Evolutionary conservation across 1,284 basidiomycete species (phyloP).

Genomic region (Rhodotorula sp.): DNA sequence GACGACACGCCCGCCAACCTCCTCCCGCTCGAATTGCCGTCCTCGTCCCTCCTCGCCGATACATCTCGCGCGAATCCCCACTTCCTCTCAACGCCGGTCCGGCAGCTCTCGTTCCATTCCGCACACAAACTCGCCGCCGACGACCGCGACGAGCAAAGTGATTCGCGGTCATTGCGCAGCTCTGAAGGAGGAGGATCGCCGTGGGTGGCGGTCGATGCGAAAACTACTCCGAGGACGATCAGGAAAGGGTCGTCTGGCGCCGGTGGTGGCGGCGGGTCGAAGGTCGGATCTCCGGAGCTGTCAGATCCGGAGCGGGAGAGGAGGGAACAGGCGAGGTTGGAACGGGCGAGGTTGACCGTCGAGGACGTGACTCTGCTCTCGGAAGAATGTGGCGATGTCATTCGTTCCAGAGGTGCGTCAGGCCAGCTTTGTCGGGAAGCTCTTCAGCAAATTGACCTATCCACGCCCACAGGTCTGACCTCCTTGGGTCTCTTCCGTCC

Average conservation of each 20-base stretch:
- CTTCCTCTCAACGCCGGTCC: slow-evolving; percentile 6
- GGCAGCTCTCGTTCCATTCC: neutral
- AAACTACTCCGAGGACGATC: slow-evolving; percentile 6
- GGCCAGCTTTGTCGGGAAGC: too few species aligned
- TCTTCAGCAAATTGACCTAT: neutral
- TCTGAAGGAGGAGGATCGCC: slow-evolving; percentile 11
- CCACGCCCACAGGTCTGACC: slow-evolving; percentile 8
- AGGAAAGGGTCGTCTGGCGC: neutral
- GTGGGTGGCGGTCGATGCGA: slow-evolving; percentile 19
- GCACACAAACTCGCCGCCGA: neutral
- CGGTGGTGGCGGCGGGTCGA: neutral
- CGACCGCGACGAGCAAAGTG: neutral
- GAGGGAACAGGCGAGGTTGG: slow-evolving; percentile 12
- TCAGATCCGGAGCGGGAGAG: slow-evolving; percentile 2
- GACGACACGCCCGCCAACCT: neutral
- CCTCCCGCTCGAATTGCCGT: slow-evolving; percentile 16
- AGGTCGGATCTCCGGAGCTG: neutral
- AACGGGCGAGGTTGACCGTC: slow-evolving; percentile 16
- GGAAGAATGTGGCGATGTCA: slow-evolving; percentile 27
- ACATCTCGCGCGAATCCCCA: slow-evolving; percentile 14
- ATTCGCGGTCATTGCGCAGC: slow-evolving; percentile 1
- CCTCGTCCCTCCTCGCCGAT: slow-evolving; percentile 19
- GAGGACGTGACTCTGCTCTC: slow-evolving; percentile 21
- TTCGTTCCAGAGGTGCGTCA: slow-evolving; percentile 23
- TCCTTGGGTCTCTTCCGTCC: slow-evolving; percentile 41